A percentile compares a stretch with the other conserved stretches of the same genome.
Evolutionary conservation across 345 rosid genomes (phyloP).

Genomic region (Citrus medica): DNA sequence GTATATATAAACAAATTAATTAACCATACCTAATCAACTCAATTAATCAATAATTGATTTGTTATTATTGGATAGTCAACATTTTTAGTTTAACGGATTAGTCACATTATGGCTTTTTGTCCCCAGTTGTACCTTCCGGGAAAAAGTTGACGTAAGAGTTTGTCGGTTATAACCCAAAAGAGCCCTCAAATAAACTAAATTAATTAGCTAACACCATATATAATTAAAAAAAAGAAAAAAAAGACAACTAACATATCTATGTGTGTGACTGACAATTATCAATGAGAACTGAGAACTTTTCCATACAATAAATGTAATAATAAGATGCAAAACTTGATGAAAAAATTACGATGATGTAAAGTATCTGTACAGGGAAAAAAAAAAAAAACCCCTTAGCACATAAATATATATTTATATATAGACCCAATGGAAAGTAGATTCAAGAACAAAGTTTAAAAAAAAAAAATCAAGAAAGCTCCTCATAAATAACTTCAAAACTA

Average conservation of each 20-base stretch:
- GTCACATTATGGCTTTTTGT: constrained; percentile 8
- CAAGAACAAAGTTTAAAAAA: no score
- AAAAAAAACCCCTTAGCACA: no score
- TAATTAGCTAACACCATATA: not conserved
- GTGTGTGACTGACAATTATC: no score
- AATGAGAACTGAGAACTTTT: no score
- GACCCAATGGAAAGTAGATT: not conserved
- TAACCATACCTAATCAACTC: not conserved
- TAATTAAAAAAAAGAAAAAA: no score
- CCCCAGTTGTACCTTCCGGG: constrained; percentile 10
- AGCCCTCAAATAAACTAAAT: not conserved
- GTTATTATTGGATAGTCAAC: not conserved
- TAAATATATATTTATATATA: no score
- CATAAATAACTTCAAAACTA: not conserved
- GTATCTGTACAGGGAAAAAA: no score
- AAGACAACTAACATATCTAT: no score
- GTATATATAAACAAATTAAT: no score
- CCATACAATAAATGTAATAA: no score
- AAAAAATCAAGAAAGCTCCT: not conserved
- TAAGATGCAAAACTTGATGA: no score
- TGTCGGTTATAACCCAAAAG: constrained; percentile 4
- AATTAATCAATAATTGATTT: not conserved
- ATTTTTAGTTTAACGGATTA: constrained; percentile 1
- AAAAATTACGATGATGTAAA: no score
- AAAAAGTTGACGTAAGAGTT: not conserved